Evolutionary conservation across 106 monocot genomes (phyloP), one percentile per base, ranked within the genome.

Genomic region (Iris macrosiphon): DNA sequence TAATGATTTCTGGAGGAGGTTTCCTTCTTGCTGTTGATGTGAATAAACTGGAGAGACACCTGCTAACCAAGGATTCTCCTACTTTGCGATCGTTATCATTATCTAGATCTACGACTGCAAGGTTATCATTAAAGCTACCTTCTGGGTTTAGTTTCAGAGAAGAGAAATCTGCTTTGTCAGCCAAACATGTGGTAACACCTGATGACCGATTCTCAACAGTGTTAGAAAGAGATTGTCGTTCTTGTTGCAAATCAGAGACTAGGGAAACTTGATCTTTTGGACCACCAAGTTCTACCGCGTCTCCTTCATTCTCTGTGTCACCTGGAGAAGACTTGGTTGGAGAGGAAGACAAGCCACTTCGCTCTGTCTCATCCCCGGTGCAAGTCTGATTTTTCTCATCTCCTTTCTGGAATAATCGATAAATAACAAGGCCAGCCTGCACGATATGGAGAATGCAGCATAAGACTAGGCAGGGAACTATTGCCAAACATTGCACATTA

Each of bases 341-440:
- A 16, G 81, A 71, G 10, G 71, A 63, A 35, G 87, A 72, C 24
- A 43, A 58, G 9, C 37, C 67, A 61, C 61, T 66, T 15, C 16
- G 64, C 17, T 75, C 82, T 19, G 79, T 50, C 32, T 75, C 87
- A 31, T 82, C 82, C 17, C 34, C 22, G 32, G 72, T 79, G 22
- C 72, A 34, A 21, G 13, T 67, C 52, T 57, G 52, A 64, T 8
- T 56, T 32, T 27, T 78, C 20, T 79, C 80, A 21, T 78, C 82
- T 23, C 61, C 21, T 52, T 82, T 87, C 49, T 62, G 75, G 63
- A 87, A 87, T 30, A 87, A 61, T 16, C 78, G 74, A 49, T 82
- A 87, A 35, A 87, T 78, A 65, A 87, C 77, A 62, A 65, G 82
- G 41, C 78, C 74, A 57, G 75, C 87, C 81, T 87, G 47, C 14